A percentile compares a stretch with the other conserved stretches of the same genome.
Evolutionary conservation across 2,329 filamentous ascomycete species (phyloP).

Genomic region (Talaromyces sp.): DNA sequence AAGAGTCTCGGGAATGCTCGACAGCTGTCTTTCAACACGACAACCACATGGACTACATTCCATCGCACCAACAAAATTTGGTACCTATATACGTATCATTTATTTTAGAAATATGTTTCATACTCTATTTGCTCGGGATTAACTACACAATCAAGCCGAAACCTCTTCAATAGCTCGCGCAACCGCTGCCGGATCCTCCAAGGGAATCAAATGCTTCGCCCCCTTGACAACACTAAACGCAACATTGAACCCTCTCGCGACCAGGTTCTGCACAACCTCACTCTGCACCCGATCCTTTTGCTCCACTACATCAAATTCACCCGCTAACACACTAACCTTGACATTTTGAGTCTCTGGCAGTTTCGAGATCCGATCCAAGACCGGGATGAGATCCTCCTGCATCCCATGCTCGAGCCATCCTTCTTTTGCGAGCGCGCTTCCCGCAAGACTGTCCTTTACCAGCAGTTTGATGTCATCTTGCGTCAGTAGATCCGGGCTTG

Average conservation of each 20-base stretch:
- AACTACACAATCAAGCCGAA: not conserved
- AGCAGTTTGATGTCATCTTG: constrained; percentile 21
- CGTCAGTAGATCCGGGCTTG: constrained; percentile 18
- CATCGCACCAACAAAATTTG: not conserved
- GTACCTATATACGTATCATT: not conserved
- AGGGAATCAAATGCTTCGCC: constrained; percentile 26
- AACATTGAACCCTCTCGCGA: constrained; percentile 15
- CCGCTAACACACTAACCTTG: constrained; percentile 28
- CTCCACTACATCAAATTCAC: constrained; percentile 35
- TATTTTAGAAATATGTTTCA: not conserved
- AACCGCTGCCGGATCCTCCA: constrained; percentile 23
- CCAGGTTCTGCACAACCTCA: constrained; percentile 24
- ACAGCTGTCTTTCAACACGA: not conserved
- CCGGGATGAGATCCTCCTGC: constrained; percentile 31
- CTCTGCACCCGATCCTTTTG: constrained; percentile 28
- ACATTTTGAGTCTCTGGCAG: constrained; percentile 13
- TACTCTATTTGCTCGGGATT: not conserved
- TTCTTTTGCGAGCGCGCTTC: constrained; percentile 28
- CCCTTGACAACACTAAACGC: constrained; percentile 15
- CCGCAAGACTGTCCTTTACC: constrained; percentile 30
- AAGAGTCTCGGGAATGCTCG: not conserved
- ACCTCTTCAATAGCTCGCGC: constrained; percentile 9
- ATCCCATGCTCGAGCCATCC: constrained; percentile 38
- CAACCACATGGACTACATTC: constrained; percentile 3
- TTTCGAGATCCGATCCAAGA: constrained; percentile 19